Evolutionary conservation across 2,329 filamentous ascomycete species (phyloP).

Genomic region (Diplocarpon rosae): DNA sequence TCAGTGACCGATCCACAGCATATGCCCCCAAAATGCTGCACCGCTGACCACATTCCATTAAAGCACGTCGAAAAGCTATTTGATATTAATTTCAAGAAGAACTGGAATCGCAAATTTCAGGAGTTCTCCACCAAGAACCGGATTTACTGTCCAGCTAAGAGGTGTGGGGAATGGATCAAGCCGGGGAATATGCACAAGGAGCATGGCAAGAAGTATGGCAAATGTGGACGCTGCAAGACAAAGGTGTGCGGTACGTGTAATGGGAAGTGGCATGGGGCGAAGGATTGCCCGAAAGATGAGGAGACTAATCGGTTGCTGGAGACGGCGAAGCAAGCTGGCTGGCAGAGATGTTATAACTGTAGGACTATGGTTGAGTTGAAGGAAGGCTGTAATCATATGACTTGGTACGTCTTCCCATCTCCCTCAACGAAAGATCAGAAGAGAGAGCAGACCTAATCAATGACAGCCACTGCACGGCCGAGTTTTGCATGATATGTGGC

Average conservation of each 20-base stretch:
- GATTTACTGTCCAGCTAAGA: slow-evolving; percentile 62
- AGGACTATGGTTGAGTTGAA: slow-evolving; percentile 64
- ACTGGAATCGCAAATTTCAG: slow-evolving; percentile 71
- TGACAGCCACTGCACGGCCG: slow-evolving; percentile 59
- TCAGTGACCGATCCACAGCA: slow-evolving; percentile 67
- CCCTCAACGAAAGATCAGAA: too few relatives aligned
- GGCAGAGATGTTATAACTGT: slow-evolving; percentile 68
- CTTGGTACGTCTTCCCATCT: slow-evolving; percentile 49
- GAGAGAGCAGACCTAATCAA: slow-evolving; percentile 5
- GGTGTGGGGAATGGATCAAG: slow-evolving; percentile 72
- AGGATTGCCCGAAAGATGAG: slow-evolving; percentile 62
- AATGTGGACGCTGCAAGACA: slow-evolving; percentile 59
- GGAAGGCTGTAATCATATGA: slow-evolving; percentile 83
- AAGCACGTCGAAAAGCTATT: slow-evolving; percentile 69
- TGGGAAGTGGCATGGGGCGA: slow-evolving; percentile 58
- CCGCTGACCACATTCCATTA: slow-evolving; percentile 58
- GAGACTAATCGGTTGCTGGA: slow-evolving; percentile 52
- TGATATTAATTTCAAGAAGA: slow-evolving; percentile 59
- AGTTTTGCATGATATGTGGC: slow-evolving; percentile 84
- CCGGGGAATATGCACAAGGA: slow-evolving; percentile 55
- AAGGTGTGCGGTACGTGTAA: slow-evolving; percentile 68
- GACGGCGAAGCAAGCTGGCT: slow-evolving; percentile 55
- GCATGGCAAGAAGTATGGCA: slow-evolving; percentile 52
- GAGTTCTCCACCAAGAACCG: slow-evolving; percentile 66
- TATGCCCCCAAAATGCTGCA: slow-evolving; percentile 81